Percentiles rank a stretch among this genome's conserved stretches.
Evolutionary conservation across 2,329 filamentous ascomycete species (phyloP).

Genomic region (Colletotrichum aenigma): DNA sequence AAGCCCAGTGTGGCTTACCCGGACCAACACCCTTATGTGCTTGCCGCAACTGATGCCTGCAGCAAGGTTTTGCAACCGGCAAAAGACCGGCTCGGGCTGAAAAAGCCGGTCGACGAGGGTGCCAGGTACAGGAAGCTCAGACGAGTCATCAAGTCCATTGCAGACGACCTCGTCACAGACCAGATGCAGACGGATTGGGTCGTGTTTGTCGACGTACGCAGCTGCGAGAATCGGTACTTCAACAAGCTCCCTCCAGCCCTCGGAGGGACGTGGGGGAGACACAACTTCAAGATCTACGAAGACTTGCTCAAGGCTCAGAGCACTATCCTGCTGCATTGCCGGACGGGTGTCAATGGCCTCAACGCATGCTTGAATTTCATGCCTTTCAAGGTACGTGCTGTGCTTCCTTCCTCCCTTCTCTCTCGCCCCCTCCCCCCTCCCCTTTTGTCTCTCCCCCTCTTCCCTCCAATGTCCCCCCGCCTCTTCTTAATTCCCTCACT

Average conservation of each 20-base stretch:
- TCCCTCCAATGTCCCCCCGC: no score
- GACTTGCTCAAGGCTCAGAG: neutral
- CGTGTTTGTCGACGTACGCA: neutral
- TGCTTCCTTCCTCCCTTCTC: neutral
- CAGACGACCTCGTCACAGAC: neutral
- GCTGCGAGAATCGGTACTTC: neutral
- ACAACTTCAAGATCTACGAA: neutral
- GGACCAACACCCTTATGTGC: neutral
- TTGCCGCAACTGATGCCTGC: neutral
- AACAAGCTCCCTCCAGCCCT: neutral
- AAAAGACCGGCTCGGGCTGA: neutral
- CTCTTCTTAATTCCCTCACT: no score
- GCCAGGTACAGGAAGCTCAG: neutral
- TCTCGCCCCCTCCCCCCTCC: no score
- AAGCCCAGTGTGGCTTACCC: neutral
- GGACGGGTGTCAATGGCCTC: neutral
- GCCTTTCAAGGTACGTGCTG: neutral
- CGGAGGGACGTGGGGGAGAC: neutral
- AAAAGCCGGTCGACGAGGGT: neutral
- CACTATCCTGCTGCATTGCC: neutral
- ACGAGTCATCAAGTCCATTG: neutral
- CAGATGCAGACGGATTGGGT: neutral
- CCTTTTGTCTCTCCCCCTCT: no score
- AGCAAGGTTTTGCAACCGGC: neutral
- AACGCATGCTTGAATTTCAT: neutral